Evolutionary conservation across 2,329 filamentous ascomycete species (phyloP), one percentile per base, ranked within the genome.

Genomic region (Aureobasidium sp.): DNA sequence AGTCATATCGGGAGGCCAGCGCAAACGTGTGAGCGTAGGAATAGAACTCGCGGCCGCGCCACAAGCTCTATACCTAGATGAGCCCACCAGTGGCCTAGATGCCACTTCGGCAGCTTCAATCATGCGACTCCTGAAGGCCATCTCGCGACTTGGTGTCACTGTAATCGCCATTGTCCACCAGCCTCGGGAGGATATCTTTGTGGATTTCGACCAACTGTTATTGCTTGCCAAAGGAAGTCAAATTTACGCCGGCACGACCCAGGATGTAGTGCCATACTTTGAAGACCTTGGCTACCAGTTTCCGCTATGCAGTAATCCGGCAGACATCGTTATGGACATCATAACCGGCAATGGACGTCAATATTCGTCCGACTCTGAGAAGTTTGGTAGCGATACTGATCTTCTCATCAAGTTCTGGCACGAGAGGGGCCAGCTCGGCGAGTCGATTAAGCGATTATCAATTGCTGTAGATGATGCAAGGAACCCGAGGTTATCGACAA

Each of bases 161-260:
- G 79, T 83, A 44, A 80, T 85, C 58, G 78, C 80, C 48, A 83
- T 84, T 62, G 83, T 86, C 64, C 83, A 86, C 67, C 83, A 86
- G 67, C 84, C 84, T 2, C 77, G 83, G 7, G 74, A 79, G 51
- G 81, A 85, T 65, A 84, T 86, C 36, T 85, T 84, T 68, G 77
- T 81, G 62, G 74, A 80, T 59, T 77, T 86, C 27, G 83, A 86
- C 67, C 76, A 80, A 63, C 71, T 86, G 1, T 76, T 85, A 36
- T 75, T 86, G 2, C 75, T 86, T 1, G 79, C 78, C 12, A 78
- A 78, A 63, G 84, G 84, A 1, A 77, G 80, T 64, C 78, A 78
- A 63, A 80, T 84, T 53, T 86, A 84, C 66, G 77, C 79, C 44
- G 83, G 82, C 0, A 70, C 76, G 1, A 78, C 79, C 41, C 65